Base-by-base conservation (phyloP, 2,329 filamentous ascomycete species). In the Fusarium sp. region DNA sequence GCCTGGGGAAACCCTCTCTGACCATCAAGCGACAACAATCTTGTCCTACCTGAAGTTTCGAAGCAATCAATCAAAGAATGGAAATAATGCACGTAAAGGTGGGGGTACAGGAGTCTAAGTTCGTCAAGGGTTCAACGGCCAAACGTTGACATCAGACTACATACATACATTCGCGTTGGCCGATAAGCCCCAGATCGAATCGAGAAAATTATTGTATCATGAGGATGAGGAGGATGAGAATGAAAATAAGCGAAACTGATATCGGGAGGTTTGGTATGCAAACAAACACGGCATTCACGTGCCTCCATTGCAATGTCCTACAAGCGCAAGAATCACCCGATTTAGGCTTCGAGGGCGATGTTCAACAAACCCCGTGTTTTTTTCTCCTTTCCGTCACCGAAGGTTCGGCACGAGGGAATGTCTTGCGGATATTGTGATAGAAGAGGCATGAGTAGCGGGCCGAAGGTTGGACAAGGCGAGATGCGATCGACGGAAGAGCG, bases 251-350 rank as follows among this genome's bases (percentile, higher is more conserved):
- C 38, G 29, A 52, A 39, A 41, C 37, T 39, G 29, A 33, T 38
- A 39, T 58, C 11, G 25, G 38, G 39, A 55, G 27, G 23, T 37
- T 70, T 27, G 46, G 64, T 41, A 61, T 58, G 69, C 46, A 55
- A 51, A 52, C n/a, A 44, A 42, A 60, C 57, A 63, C 44, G 49
- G 49, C 65, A 63, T 41, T 49, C 23, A 29, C 23, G 23, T 35
- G 37, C 41, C 29, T 58, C 41, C 42, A 39, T 45, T 33, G 29
- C 45, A 41, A 63, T 33, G 64, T 63, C 60, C 46, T 59, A 75
- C 73, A 58, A 71, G 74, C 74, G 74, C 74, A 75, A 76, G 70
- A 69, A 66, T 76, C 42, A 52, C 74, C 74, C 54, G 56, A 74
- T 73, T 69, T 54, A 70, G 74, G 62, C 41, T 66, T 66, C 59